Conservation (phyloP, 1,139 yeast genomes). For the Hanseniaspora sp. region DNA sequence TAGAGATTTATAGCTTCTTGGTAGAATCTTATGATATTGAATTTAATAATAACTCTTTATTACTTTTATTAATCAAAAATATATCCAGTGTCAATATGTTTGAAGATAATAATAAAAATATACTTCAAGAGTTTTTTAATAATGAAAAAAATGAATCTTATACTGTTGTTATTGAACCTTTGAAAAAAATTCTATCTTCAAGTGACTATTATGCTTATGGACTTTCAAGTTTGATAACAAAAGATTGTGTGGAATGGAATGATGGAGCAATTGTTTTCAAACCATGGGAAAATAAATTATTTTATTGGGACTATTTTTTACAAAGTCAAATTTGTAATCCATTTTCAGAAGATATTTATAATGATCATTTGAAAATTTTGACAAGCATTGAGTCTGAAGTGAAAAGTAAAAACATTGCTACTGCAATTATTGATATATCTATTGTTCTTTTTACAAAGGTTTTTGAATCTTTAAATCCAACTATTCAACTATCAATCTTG, state of each 20-base stretch:
- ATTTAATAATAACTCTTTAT: conserved; percentile 34
- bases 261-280: not conserved
- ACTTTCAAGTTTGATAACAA: conserved; percentile 29
- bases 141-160: conserved; percentile 18
- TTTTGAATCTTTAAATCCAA: conserved; percentile 63
- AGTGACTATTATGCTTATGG: conserved; percentile 38
- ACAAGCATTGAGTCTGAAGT: not conserved
- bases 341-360: not conserved
- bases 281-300: not conserved
- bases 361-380: conserved; percentile 12
- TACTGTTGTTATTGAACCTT: conserved; percentile 16
- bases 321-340: not conserved
- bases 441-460: conserved; percentile 63
- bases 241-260: not conserved
- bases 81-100: conserved; percentile 34
- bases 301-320: not conserved
- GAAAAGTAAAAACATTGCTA: conserved; percentile 6
- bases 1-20: conserved; percentile 36
- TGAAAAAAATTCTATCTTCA: conserved; percentile 22
- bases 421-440: conserved; percentile 47
- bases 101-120: conserved; percentile 21
- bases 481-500: conserved; percentile 73
- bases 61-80: conserved; percentile 37
- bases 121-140: conserved; percentile 22
- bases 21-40: conserved; percentile 35